phyloP scores from a whole-genome alignment of 345 rosid species.

The Salix brachista region DNA sequence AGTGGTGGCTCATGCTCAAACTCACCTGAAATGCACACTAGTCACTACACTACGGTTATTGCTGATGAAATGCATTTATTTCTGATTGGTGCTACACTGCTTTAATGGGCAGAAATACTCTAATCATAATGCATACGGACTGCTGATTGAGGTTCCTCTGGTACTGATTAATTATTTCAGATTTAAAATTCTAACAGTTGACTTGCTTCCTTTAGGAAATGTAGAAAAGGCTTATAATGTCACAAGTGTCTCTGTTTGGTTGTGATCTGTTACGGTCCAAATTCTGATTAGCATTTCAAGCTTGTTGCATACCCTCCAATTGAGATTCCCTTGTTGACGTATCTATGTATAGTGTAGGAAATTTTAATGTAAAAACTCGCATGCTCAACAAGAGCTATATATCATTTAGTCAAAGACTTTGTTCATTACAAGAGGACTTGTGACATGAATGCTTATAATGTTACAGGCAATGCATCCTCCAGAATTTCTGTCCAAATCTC shows the following conservation, averaged over 20 bases:
- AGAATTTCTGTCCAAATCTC: slow-evolving; percentile 50
- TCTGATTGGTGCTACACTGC: neutral
- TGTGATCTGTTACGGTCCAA: neutral
- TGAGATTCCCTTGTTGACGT: neutral
- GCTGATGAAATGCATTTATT: neutral
- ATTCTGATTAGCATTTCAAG: neutral
- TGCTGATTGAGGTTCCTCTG: neutral
- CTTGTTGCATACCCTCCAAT: neutral
- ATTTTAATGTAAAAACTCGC: neutral
- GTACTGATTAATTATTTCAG: neutral
- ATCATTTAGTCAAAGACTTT: neutral
- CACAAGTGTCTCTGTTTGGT: neutral
- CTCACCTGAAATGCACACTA: neutral
- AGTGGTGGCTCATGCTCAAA: neutral
- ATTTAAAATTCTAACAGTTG: neutral
- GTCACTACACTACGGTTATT: neutral
- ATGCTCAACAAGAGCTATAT: neutral
- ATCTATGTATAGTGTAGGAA: neutral
- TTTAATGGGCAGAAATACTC: neutral
- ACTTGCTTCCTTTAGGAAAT: neutral
- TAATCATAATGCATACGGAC: neutral
- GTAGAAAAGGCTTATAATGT: neutral
- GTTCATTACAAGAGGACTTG: neutral
- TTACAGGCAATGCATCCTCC: slow-evolving; percentile 60
- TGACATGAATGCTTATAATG: slow-evolving; percentile 7